Base-by-base conservation (phyloP, 345 rosid species). In the Linum lewisii region DNA sequence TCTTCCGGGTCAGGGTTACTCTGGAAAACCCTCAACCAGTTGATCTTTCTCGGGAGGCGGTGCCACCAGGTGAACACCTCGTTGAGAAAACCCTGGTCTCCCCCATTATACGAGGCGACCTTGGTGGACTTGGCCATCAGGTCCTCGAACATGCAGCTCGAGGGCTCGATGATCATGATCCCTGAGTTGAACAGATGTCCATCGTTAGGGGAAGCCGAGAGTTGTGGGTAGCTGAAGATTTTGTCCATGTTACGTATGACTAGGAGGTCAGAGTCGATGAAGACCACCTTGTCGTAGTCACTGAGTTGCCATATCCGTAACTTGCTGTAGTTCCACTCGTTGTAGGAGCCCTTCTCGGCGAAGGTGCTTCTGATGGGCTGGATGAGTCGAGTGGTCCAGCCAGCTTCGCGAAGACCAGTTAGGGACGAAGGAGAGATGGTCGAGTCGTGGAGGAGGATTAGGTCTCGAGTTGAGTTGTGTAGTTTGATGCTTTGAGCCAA, bases 61-160 rank as follows among this genome's bases (percentile, higher is more conserved):
- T 92, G 98, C 95, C 97, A 88, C 96, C 95, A 86, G 0, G 87
- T 78, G 34, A 92, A 88, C 4, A 67, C 54, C 66, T 92, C 96
- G 24, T 88, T 88, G 4, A 88, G 78, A 26, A 86, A 88, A 0
- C 96, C 98, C 32, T 92, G 98, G 66, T 92, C 99, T 2, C 97
- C 97, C 0, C 94, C 97, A 1, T 88, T 93, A 64, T 83, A 88
- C 0, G 97, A 81, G 18, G 58, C 68, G 4, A 88, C 23, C 52
- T 66, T 65, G 6, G 54, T 53, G 1, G 70, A 73, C 42, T 82
- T 83, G 23, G 20, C 7, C 79, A 84, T 78, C 62, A 93, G 11
- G 2, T 80, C 70, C 50, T 83, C 70, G 29, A 93, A 86, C 64
- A 66, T n/a, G 55, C 99, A 88, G 58, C 16, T 18, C 0, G 97